Base-by-base conservation (phyloP, 495 filamentous ascomycete genomes). In the Penicillium steckii region DNA sequence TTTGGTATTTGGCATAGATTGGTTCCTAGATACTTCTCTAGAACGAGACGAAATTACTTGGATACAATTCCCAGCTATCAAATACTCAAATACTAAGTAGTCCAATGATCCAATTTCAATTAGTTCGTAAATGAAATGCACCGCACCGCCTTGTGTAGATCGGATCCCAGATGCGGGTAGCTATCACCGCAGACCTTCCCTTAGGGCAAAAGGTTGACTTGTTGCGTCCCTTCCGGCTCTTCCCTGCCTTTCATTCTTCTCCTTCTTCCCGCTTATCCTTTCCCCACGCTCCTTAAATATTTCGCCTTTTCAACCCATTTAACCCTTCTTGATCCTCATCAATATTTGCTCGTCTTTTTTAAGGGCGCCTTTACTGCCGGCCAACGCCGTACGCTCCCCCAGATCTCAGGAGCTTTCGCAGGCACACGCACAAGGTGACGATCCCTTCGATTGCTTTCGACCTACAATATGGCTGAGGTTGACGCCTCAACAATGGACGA, bases 401-500 rank as follows among this genome's bases (percentile, higher is more conserved):
- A 7, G 44, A 33, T n/a, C 44, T 42, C 8, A 47, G 22, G 49
- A 44, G 50, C 44, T 55, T 35, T 50, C 52, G 25, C 33, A 37
- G 7, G n/a, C 13, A 17, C 33, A n/a, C n/a, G n/a, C 44, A 54
- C 44, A 43, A 38, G 8, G 25, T 29, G 49, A 42, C 24, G n/a
- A n/a, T 27, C 23, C 40, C 44, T 23, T 48, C n/a, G 30, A 43
- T 55, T 42, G 43, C 42, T 41, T 27, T 25, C 26, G 37, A 46
- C 37, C 21, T 46, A 32, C 59, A 62, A 53, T 9, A 76, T 75
- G 71, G 63, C 72, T 21, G 74, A 76, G 10, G 62, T 69, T 56
- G 75, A 78, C 35, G 60, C 58, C 43, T 57, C 59, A 49, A 61
- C 70, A 48, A 68, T 71, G 52, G 78, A 78, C 55, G 75, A 76